Conservation (phyloP, 495 filamentous ascomycete genomes). For the Pyrenula massariospora region DNA sequence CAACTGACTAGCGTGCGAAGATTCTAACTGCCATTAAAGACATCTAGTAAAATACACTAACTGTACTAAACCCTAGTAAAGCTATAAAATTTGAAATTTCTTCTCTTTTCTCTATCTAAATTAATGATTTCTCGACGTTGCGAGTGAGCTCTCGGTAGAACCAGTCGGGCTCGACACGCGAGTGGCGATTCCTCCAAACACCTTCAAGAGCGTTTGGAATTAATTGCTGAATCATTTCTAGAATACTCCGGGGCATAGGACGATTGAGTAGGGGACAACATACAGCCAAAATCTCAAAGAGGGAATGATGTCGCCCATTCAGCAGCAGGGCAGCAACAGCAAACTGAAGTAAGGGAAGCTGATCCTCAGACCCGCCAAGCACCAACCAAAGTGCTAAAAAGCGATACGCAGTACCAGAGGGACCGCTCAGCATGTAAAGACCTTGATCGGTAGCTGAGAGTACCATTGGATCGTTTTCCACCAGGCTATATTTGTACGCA, state of each 20-base stretch:
- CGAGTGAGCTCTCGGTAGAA: neutral
- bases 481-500: neutral
- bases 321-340: neutral
- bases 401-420: neutral
- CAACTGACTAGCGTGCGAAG: no score
- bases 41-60: no score
- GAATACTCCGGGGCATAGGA: neutral
- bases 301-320: neutral
- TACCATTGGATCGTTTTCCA: neutral
- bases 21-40: no score
- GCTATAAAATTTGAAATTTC: no score
- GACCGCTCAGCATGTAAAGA: neutral
- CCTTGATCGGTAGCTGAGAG: neutral
- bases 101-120: no score
- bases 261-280: neutral
- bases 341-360: neutral
- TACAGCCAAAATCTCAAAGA: neutral
- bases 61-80: no score
- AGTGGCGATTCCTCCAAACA: neutral
- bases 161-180: neutral
- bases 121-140: no score
- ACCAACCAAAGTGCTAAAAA: neutral
- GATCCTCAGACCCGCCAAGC: neutral
- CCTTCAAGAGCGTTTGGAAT: neutral
- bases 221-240: neutral